These are phyloP conservation scores for Xylaria nigripes DNA, from an alignment of 495 filamentous ascomycete genomes.

Conservation along the genomic window DNA sequence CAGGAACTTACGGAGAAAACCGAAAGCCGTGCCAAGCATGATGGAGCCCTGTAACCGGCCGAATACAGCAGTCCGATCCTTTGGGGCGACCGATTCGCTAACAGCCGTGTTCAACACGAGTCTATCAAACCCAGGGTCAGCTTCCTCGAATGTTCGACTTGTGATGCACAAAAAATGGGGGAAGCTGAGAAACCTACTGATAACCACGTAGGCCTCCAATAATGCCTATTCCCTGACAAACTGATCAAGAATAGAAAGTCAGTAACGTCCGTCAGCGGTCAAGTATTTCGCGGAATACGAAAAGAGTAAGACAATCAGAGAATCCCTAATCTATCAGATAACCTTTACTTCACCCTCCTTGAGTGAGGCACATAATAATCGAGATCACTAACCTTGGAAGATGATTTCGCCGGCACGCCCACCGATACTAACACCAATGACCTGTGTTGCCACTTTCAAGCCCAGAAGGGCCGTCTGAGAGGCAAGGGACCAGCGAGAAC, in stretches of 20 bases:
- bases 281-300: too few species aligned
- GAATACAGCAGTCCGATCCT: slow-evolving; percentile 44
- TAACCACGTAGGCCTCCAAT: slow-evolving; percentile 51
- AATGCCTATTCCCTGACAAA: slow-evolving; percentile 45
- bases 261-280: not conserved
- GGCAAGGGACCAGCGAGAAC: slow-evolving; percentile 43
- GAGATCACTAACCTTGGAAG: slow-evolving; percentile 31
- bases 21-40: slow-evolving; percentile 48
- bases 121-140: slow-evolving; percentile 12
- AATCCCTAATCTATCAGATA: too few species aligned
- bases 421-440: slow-evolving; percentile 44
- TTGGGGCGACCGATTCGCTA: slow-evolving; percentile 41
- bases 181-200: slow-evolving; percentile 28
- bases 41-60: slow-evolving; percentile 47
- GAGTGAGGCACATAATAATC: slow-evolving; percentile 12
- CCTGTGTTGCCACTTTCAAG: slow-evolving; percentile 45
- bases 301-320: too few species aligned
- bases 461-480: slow-evolving; percentile 45
- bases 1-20: slow-evolving; percentile 34
- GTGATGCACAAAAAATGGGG: not conserved
- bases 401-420: slow-evolving; percentile 45
- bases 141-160: not conserved
- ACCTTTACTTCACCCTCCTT: not conserved
- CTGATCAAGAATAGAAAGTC: not conserved
- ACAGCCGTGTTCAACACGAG: slow-evolving; percentile 48